Percentiles rank a stretch among this genome's conserved stretches.
Conservation (phyloP, 106 monocot genomes). For the Vanilla planifolia region DNA sequence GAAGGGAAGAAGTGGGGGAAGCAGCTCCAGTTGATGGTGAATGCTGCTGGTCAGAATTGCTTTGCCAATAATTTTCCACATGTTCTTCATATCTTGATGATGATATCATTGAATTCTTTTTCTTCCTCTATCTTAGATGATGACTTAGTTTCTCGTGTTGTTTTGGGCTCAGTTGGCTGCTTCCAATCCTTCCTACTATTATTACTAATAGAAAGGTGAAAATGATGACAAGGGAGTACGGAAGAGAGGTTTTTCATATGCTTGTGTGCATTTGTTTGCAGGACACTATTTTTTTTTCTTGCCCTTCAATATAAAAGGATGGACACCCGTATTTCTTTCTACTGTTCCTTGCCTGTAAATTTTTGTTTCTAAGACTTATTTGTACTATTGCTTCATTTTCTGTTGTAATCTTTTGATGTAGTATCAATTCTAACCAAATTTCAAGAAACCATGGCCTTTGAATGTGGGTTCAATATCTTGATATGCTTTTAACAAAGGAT, state of each 20-base stretch:
- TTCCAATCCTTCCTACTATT: background rate
- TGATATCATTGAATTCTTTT: background rate
- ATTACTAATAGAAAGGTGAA: background rate
- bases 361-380: too few species aligned
- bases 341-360: background rate
- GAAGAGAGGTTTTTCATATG: background rate
- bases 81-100: background rate
- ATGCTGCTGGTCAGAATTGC: slow-evolving; percentile 10
- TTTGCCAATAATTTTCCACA: background rate
- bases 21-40: slow-evolving; percentile 13
- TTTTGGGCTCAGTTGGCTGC: background rate
- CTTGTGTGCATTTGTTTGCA: background rate
- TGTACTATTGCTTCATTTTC: too few species aligned
- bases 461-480: too few species aligned
- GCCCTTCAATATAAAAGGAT: background rate
- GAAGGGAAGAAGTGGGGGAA: background rate
- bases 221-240: background rate
- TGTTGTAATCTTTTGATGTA: too few species aligned
- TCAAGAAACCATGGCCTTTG: too few species aligned
- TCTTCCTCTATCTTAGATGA: background rate
- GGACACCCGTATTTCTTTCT: background rate
- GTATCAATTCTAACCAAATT: too few species aligned
- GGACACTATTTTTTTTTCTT: slow-evolving; percentile 1
- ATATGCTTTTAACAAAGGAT: too few species aligned
- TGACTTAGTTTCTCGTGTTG: background rate